Conservation (phyloP, 345 rosid genomes). For the Mangifera indica region DNA sequence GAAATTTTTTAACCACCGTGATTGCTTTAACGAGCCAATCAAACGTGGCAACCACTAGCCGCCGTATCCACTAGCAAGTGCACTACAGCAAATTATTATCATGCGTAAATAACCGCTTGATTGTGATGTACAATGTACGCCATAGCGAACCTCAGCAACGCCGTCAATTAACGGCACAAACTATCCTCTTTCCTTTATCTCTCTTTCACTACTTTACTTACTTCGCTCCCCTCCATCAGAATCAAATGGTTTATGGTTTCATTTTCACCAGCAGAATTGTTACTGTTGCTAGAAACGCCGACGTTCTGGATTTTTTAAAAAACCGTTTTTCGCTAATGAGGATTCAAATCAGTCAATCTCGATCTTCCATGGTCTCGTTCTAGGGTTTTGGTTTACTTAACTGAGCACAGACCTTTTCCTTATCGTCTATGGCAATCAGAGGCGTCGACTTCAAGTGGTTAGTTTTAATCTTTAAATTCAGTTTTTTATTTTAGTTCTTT, state of each 20-base stretch:
- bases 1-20: too few relatives aligned
- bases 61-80: too few relatives aligned
- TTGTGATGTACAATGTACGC: too few relatives aligned
- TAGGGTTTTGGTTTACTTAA: slow-evolving; percentile 22
- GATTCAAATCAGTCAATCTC: slow-evolving; percentile 12
- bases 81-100: too few relatives aligned
- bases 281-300: not conserved
- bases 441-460: slow-evolving; percentile 98
- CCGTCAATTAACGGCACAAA: slow-evolving; percentile 4
- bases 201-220: not conserved
- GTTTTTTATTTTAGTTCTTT: not conserved
- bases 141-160: not conserved
- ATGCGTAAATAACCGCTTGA: too few relatives aligned
- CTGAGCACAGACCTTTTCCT: not conserved
- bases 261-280: not conserved
- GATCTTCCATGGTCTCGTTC: not conserved
- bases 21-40: not conserved
- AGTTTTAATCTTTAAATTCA: slow-evolving; percentile 24
- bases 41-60: slow-evolving; percentile 1
- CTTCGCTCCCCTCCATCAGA: not conserved
- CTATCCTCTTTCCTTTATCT: not conserved
- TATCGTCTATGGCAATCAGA: slow-evolving; percentile 64
- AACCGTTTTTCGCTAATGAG: not conserved
- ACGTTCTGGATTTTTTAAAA: not conserved
- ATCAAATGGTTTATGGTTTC: not conserved